A percentile compares a stretch with the other conserved stretches of the same genome.
Conservation (phyloP, 2,329 filamentous ascomycete genomes). For the Penicillium sp. region DNA sequence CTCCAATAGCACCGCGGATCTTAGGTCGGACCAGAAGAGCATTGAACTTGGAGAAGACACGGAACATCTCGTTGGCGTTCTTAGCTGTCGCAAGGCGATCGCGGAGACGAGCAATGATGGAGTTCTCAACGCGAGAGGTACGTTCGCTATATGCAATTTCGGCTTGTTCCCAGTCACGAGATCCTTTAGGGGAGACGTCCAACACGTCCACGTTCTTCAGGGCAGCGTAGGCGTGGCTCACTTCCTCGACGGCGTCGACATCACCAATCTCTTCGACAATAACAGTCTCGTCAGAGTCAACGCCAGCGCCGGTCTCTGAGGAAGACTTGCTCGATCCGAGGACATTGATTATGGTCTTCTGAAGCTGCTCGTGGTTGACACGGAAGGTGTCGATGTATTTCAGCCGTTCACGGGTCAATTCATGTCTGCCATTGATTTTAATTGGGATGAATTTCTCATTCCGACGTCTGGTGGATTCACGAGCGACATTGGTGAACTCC, state of each 20-base stretch:
- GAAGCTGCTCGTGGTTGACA: constrained; percentile 94
- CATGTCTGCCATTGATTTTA: constrained; percentile 85
- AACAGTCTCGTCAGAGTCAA: constrained; percentile 57
- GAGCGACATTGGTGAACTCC: constrained; percentile 95
- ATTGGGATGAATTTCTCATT: constrained; percentile 99
- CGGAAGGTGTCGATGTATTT: constrained; percentile 94
- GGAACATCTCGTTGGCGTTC: constrained; percentile 99
- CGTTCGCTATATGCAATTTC: constrained; percentile 97
- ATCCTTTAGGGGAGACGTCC: constrained; percentile 85
- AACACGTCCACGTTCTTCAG: constrained; percentile 92
- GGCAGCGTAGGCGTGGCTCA: constrained; percentile 88
- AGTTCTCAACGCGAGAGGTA: constrained; percentile 95
- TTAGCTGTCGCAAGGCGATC: constrained; percentile 93
- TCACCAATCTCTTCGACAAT: constrained; percentile 93
- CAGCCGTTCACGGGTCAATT: constrained; percentile 80
- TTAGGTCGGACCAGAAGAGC: constrained; percentile 97
- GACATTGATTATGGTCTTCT: constrained; percentile 95
- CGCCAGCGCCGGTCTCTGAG: constrained; percentile 39
- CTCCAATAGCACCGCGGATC: constrained; percentile 93
- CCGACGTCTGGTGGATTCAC: constrained; percentile 85
- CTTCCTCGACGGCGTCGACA: constrained; percentile 94
- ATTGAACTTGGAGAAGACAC: constrained; percentile 99
- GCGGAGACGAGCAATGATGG: constrained; percentile 88
- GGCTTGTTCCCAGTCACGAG: constrained; percentile 84
- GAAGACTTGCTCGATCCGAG: constrained; percentile 69